These are phyloP conservation scores for Annulohypoxylon nitens DNA, from an alignment of 495 filamentous ascomycete species.

Conservation along the genomic window DNA sequence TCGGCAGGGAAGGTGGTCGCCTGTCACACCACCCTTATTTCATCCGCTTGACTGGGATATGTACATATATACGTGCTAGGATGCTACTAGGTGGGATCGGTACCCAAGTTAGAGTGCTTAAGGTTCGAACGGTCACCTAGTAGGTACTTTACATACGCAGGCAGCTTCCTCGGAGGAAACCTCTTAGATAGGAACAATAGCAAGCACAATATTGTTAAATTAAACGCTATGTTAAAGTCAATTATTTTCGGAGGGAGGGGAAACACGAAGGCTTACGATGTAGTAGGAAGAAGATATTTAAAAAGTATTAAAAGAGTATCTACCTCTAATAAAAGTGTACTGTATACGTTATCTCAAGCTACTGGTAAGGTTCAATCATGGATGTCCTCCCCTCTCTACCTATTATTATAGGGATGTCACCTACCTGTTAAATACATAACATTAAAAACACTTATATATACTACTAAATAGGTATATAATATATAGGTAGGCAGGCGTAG, in stretches of 20 bases:
- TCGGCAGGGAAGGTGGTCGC: conserved; percentile 33
- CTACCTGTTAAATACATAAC: not conserved
- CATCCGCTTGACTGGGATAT: too few relatives aligned
- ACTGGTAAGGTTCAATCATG: not conserved
- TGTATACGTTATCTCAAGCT: too few relatives aligned
- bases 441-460: not conserved
- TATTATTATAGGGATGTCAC: not conserved
- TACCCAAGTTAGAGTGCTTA: not conserved
- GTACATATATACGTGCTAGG: too few relatives aligned
- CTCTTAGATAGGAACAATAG: not conserved
- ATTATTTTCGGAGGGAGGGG: not conserved
- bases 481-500: too few relatives aligned
- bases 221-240: too few relatives aligned
- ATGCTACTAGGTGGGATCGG: too few relatives aligned
- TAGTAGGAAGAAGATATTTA: too few relatives aligned
- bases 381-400: not conserved
- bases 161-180: not conserved
- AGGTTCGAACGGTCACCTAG: too few relatives aligned
- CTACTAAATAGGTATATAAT: too few relatives aligned
- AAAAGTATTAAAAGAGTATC: too few relatives aligned
- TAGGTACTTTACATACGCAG: too few relatives aligned
- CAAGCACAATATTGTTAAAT: not conserved
- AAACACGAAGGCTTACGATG: not conserved
- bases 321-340: too few relatives aligned
- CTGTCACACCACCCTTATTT: not conserved